Percentiles rank a stretch among this genome's conserved stretches.
Evolutionary conservation across 2,329 filamentous ascomycete genomes (phyloP).

Genomic region (Sphaerulina vaccinii): DNA sequence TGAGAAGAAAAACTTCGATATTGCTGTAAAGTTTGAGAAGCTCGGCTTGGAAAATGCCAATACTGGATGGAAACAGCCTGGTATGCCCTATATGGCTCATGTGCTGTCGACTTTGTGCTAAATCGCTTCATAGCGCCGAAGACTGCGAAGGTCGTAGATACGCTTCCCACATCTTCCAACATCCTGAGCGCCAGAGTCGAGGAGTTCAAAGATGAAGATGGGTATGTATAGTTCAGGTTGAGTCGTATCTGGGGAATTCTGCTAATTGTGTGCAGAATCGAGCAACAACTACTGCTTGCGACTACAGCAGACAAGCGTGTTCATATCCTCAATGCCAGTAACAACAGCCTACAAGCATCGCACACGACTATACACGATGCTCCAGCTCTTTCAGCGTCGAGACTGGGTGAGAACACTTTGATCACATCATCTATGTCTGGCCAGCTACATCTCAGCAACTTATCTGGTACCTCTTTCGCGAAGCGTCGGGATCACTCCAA

Average conservation of each 20-base stretch:
- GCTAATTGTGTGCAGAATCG: slow-evolving; percentile 19
- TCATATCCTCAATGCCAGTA: slow-evolving; percentile 45
- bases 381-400: slow-evolving; percentile 54
- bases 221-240: not conserved
- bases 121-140: slow-evolving; percentile 9
- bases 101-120: not conserved
- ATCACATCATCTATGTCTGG: slow-evolving; percentile 62
- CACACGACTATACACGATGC: slow-evolving; percentile 48
- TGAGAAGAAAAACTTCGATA: slow-evolving; percentile 60
- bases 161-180: slow-evolving; percentile 52
- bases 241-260: too few species aligned
- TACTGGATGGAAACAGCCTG: slow-evolving; percentile 47
- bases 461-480: slow-evolving; percentile 43
- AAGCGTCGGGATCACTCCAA: slow-evolving; percentile 58
- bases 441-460: slow-evolving; percentile 51
- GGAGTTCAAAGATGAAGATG: slow-evolving; percentile 3
- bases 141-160: slow-evolving; percentile 41
- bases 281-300: slow-evolving; percentile 38
- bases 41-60: slow-evolving; percentile 47
- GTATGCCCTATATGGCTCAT: slow-evolving; percentile 36
- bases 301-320: slow-evolving; percentile 51
- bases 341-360: slow-evolving; percentile 39
- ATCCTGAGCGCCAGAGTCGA: slow-evolving; percentile 47
- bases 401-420: slow-evolving; percentile 46
- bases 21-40: slow-evolving; percentile 57